These are phyloP conservation scores for Croton setiger DNA, from an alignment of 441 rosid genomes.

Conservation along the genomic window DNA sequence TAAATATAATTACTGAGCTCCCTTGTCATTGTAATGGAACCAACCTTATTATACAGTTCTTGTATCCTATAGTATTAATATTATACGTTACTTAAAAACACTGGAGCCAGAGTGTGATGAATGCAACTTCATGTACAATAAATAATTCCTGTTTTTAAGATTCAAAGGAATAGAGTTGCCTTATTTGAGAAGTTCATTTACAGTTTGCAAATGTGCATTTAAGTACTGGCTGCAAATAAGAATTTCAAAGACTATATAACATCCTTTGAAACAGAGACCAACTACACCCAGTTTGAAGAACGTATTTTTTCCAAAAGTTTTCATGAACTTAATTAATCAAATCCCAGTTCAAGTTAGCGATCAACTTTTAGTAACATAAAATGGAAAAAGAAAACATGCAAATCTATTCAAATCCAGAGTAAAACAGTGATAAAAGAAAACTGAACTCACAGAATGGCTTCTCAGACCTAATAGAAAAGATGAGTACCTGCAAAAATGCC, in stretches of 20 bases:
- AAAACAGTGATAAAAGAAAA: conserved; percentile 3
- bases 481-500: conserved; percentile 70
- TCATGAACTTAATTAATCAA: neutral
- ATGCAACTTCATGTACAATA: too few species aligned
- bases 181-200: neutral
- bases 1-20: neutral
- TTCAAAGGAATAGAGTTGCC: neutral
- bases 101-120: neutral
- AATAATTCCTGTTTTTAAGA: neutral
- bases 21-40: neutral
- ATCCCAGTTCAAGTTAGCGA: neutral
- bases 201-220: neutral
- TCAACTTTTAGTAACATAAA: neutral
- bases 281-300: neutral
- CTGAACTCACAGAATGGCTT: neutral
- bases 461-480: neutral
- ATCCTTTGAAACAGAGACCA: neutral
- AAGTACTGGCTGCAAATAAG: neutral
- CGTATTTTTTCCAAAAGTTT: neutral
- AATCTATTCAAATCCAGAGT: conserved; percentile 1
- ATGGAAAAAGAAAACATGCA: neutral
- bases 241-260: neutral
- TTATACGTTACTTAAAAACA: neutral
- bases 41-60: too few species aligned
- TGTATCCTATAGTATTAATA: neutral